These are phyloP conservation scores for Colletotrichum liaoningense DNA, from an alignment of 2,329 filamentous ascomycete species.

Conservation along the genomic window DNA sequence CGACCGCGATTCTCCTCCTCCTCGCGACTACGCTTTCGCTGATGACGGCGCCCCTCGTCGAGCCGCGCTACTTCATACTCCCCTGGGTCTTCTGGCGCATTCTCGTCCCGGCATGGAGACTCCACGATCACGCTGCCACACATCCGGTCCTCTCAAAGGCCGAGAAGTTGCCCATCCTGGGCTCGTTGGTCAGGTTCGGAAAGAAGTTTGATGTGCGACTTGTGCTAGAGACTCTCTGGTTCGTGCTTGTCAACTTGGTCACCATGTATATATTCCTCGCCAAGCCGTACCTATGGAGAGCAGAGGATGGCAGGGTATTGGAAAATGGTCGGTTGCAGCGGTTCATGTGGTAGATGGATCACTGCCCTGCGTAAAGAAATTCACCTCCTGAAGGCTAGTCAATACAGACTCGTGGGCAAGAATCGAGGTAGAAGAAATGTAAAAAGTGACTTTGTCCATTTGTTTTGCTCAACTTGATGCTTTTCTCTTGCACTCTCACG, in stretches of 20 bases:
- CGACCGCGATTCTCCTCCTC: conserved; percentile 69
- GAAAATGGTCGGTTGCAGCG: conserved; percentile 73
- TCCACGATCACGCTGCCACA: conserved; percentile 21
- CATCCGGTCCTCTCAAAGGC: neutral
- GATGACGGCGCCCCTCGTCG: conserved; percentile 89
- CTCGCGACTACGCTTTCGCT: conserved; percentile 81
- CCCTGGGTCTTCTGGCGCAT: conserved; percentile 95
- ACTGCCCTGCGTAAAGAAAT: too few relatives aligned
- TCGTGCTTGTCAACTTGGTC: conserved; percentile 70
- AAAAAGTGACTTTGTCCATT: neutral
- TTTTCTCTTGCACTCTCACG: conserved; percentile 21
- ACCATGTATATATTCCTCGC: conserved; percentile 80
- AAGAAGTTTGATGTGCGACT: conserved; percentile 59
- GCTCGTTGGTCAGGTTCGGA: conserved; percentile 26
- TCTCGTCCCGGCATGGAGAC: conserved; percentile 70
- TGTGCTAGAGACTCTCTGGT: conserved; percentile 75
- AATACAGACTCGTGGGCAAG: neutral
- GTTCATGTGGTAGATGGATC: conserved; percentile 78
- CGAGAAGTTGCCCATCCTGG: conserved; percentile 16
- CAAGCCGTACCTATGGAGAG: conserved; percentile 74
- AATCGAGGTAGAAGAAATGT: neutral
- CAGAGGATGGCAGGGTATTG: conserved; percentile 61
- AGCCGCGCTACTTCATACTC: conserved; percentile 95
- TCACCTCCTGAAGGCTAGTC: too few relatives aligned
- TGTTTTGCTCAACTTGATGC: neutral